Evolutionary conservation across 768 basidiomycete species (phyloP).

Genomic region (Pisolithus marmoratus): DNA sequence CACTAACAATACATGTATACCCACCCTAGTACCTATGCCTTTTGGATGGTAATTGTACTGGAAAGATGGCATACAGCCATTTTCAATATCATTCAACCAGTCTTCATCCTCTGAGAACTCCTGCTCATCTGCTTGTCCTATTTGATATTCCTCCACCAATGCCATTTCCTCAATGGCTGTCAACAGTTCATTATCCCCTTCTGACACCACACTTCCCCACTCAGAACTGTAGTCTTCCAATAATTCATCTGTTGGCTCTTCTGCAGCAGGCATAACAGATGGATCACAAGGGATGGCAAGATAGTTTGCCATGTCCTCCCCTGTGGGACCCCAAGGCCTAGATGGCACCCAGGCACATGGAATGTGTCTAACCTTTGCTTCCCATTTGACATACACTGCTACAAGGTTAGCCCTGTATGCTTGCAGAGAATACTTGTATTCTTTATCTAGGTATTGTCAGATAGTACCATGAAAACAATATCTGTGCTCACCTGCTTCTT

Average conservation of each 20-base stretch:
- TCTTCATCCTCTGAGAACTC: not conserved
- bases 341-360: not conserved
- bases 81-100: not conserved
- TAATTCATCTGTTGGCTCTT: not conserved
- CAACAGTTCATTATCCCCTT: not conserved
- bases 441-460: not conserved
- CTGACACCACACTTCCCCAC: not conserved
- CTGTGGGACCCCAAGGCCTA: not conserved
- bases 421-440: no score
- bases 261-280: not conserved
- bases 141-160: slow-evolving; percentile 2
- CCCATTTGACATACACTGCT: no score
- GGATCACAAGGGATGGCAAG: not conserved
- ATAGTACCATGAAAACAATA: not conserved
- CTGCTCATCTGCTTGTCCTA: not conserved
- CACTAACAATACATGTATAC: not conserved
- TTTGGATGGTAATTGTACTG: not conserved
- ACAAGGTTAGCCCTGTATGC: no score
- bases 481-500: not conserved
- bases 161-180: slow-evolving; percentile 1
- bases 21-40: not conserved
- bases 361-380: no score
- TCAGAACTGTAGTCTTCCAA: not conserved
- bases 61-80: not conserved
- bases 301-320: not conserved